These are phyloP conservation scores for Mycena rosella DNA, from an alignment of 768 basidiomycete genomes.

Conservation along the genomic window DNA sequence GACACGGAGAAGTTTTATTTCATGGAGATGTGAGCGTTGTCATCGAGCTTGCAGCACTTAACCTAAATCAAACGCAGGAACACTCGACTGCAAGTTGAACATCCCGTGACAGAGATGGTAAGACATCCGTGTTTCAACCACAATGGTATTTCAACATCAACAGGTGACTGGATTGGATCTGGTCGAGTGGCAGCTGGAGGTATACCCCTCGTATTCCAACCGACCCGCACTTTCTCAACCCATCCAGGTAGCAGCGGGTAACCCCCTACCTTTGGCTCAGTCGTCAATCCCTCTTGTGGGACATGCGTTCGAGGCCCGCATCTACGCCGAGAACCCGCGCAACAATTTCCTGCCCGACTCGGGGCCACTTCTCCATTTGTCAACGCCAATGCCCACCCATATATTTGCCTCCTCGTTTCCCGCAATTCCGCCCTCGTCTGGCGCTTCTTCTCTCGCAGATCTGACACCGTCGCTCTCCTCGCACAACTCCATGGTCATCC, in stretches of 20 bases:
- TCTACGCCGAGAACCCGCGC: slow-evolving; percentile 95
- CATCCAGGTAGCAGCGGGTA: slow-evolving; percentile 85
- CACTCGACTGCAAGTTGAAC: slow-evolving; percentile 88
- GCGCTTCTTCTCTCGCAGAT: slow-evolving; percentile 40
- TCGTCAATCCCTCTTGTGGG: slow-evolving; percentile 87
- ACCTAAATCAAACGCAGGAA: slow-evolving; percentile 55
- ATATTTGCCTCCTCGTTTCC: slow-evolving; percentile 68
- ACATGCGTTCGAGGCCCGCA: slow-evolving; percentile 94
- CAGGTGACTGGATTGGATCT: slow-evolving; percentile 89
- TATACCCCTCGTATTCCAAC: slow-evolving; percentile 37
- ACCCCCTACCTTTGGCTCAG: slow-evolving; percentile 84
- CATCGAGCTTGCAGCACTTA: background rate
- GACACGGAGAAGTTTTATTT: slow-evolving; percentile 90
- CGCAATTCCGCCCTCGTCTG: slow-evolving; percentile 38
- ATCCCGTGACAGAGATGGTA: slow-evolving; percentile 92
- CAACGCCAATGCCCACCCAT: slow-evolving; percentile 82
- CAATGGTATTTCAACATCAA: background rate
- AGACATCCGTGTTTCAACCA: background rate
- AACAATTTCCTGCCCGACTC: slow-evolving; percentile 95
- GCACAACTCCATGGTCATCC: slow-evolving; percentile 49
- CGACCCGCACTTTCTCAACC: background rate
- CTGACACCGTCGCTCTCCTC: slow-evolving; percentile 49
- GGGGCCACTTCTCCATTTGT: slow-evolving; percentile 83
- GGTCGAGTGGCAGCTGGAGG: slow-evolving; percentile 96
- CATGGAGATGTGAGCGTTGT: slow-evolving; percentile 86